phyloP scores from a whole-genome alignment of 192 early-diverging fungal species.

The Dissophora ornata region DNA sequence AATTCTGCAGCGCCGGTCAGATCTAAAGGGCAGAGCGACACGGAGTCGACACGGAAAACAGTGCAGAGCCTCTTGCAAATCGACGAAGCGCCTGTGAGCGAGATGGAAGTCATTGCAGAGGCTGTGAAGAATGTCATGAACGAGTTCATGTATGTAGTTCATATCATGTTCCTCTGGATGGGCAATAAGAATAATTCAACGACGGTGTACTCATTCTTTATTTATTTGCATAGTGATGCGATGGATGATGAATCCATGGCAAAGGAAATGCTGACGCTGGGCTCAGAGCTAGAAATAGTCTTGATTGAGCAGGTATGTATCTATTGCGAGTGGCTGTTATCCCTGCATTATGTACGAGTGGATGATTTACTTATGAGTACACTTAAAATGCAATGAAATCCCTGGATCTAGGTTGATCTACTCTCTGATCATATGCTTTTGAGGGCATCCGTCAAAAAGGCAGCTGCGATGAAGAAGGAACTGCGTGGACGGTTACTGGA shows the following conservation, averaged over 20 bases:
- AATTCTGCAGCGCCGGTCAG: background rate
- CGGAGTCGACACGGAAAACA: background rate
- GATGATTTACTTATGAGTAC: background rate
- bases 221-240: conserved; percentile 13
- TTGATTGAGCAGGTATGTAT: conserved; percentile 39
- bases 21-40: background rate
- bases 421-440: conserved; percentile 34
- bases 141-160: conserved; percentile 40
- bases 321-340: background rate
- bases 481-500: conserved; percentile 33
- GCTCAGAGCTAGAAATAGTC: conserved; percentile 31
- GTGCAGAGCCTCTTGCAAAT: conserved; percentile 33
- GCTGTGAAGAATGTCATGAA: conserved; percentile 41
- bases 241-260: conserved; percentile 26
- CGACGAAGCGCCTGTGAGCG: conserved; percentile 35
- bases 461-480: conserved; percentile 36
- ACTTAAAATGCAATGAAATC: background rate
- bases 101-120: conserved; percentile 52
- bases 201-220: background rate
- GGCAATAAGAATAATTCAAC: background rate
- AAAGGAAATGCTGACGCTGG: conserved; percentile 12
- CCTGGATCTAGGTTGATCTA: conserved; percentile 23
- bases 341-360: too few species aligned
- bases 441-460: conserved; percentile 37
- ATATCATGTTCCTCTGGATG: too few species aligned